Evolutionary conservation across 257 asterid genomes (phyloP), one percentile per base, ranked within the genome.

Genomic region (Salvia miltiorrhiza): DNA sequence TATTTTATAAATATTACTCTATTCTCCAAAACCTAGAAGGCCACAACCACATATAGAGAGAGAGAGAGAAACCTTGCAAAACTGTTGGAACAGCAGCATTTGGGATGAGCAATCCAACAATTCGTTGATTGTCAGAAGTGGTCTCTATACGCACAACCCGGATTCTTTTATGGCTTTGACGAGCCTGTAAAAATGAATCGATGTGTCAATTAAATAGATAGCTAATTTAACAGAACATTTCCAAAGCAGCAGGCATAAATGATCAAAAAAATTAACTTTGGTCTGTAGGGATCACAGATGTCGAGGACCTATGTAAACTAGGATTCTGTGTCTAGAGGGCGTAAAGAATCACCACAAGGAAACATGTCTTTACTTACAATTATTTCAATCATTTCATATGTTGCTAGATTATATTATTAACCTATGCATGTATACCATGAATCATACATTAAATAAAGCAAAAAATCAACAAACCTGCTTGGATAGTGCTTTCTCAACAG

Each of bases 71-170:
- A 94, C 99, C 99, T 88, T 83, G 93, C 78, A 94, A 94, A 75
- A 89, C 99, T 45, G 96, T 77, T 78, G 80, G 92, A 63, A 94
- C 97, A 13, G 97, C 97, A 57, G 96, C 88, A 87, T 86, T 91
- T 52, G 99, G 97, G 64, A 94, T 94, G 63, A 88, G 96, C 67
- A 94, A 70, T 49, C 96, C 97, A 30, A 94, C 96, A 72, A 87
- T 81, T 76, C 96, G 86, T 75, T 85, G 91, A 69, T 68, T 86
- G 71, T 91, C 93, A 41, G 92, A 60, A 21, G 99, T 93, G 66
- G 99, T 90, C 84, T 86, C 96, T 65, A 93, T 73, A 41, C 90
- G 87, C 72, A 93, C 96, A 78, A 93, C 92, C 73, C 97, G 88
- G 68, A 89, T 79, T 55, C 97, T 78, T 72, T 77, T 80, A 79